Percentiles rank a stretch among this genome's conserved stretches.
phyloP scores from a whole-genome alignment of 306 rosid genomes.

The Rubus parviflorus region DNA sequence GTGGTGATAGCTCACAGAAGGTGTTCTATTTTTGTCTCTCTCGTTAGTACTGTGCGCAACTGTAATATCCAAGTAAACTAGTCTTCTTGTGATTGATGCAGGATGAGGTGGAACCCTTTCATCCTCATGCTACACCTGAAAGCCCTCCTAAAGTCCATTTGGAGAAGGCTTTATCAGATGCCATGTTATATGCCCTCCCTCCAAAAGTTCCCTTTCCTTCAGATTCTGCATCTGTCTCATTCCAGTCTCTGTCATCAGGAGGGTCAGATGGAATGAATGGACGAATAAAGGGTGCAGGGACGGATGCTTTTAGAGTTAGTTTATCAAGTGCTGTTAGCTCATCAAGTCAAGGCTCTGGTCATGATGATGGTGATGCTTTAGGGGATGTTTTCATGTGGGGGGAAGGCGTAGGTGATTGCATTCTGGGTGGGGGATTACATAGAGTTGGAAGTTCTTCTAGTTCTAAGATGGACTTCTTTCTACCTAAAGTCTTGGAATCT shows the following conservation, averaged over 20 bases:
- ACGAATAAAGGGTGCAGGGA: conserved; percentile 43
- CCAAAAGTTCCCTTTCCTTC: conserved; percentile 66
- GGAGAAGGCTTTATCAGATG: conserved; percentile 75
- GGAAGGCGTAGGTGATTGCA: conserved; percentile 78
- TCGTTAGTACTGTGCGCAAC: conserved; percentile 1
- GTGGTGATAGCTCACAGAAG: conserved; percentile 75
- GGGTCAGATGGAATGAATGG: conserved; percentile 75
- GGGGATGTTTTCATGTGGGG: conserved; percentile 99
- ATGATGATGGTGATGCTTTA: conserved; percentile 83
- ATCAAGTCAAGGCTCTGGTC: conserved; percentile 96
- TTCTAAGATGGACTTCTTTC: conserved; percentile 58
- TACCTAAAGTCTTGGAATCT: conserved; percentile 89
- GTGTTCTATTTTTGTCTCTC: conserved; percentile 39
- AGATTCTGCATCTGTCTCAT: conserved; percentile 67
- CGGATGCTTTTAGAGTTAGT: conserved; percentile 86
- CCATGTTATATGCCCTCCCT: conserved; percentile 59
- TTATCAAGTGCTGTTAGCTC: conserved; percentile 95
- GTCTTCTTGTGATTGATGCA: conserved; percentile 28
- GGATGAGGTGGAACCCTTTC: conserved; percentile 72
- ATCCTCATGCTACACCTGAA: conserved; percentile 60
- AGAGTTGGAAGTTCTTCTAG: conserved; percentile 57
- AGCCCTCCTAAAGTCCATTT: conserved; percentile 71
- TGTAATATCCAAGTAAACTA: conserved; percentile 3
- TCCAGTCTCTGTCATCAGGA: conserved; percentile 69
- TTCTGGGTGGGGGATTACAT: conserved; percentile 69